Percentiles rank a stretch among this genome's conserved stretches.
Evolutionary conservation across 805 yeast species (phyloP).

Genomic region (Sugiyamaella chiloensis): DNA sequence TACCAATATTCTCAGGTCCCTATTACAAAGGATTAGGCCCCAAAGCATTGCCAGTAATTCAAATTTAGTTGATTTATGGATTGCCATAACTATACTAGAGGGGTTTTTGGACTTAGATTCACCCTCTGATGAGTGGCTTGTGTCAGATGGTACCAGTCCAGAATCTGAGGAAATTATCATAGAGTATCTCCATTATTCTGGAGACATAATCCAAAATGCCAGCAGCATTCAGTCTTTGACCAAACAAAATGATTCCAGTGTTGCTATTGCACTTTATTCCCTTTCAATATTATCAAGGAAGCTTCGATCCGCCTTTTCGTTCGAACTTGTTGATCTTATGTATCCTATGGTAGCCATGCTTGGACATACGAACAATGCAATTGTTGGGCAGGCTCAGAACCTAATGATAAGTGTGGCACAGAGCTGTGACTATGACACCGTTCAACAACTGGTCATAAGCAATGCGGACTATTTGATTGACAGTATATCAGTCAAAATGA

Average conservation of each 20-base stretch:
- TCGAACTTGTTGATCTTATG: conserved; percentile 64
- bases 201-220: not conserved
- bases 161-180: not conserved
- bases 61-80: conserved; percentile 6
- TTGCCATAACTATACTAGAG: conserved; percentile 1
- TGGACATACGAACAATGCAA: conserved; percentile 49
- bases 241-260: not conserved
- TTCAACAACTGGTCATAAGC: conserved; percentile 53
- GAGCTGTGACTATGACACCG: conserved; percentile 48
- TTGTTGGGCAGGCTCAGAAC: conserved; percentile 50
- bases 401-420: conserved; percentile 52
- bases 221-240: not conserved
- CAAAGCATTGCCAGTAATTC: not conserved
- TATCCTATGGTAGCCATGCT: conserved; percentile 71
- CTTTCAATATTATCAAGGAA: conserved; percentile 21
- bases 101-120: conserved; percentile 1
- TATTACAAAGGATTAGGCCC: not conserved
- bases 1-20: not conserved
- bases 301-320: conserved; percentile 41
- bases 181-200: not conserved
- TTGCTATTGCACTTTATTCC: conserved; percentile 24
- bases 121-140: not conserved
- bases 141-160: not conserved
- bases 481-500: conserved; percentile 64
- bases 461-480: conserved; percentile 83